These are phyloP conservation scores for Coniferiporia sulphurascens DNA, from an alignment of 1,284 basidiomycete species.

Conservation along the genomic window DNA sequence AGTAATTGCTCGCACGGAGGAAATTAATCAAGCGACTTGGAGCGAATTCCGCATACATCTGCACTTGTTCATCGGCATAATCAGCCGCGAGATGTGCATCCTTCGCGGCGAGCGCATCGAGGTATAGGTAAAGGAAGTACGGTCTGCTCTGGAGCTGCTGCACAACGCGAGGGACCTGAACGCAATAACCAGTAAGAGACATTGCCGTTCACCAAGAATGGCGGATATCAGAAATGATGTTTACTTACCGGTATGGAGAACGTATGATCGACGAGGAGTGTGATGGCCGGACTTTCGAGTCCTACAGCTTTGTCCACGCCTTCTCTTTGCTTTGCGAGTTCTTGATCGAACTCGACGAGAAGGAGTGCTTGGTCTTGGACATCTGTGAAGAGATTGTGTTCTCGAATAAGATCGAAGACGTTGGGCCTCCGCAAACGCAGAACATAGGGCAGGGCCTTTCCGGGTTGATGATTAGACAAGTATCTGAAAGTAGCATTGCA, in stretches of 20 bases:
- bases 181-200: neutral
- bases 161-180: constrained; percentile 81
- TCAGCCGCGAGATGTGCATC: constrained; percentile 79
- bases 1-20: constrained; percentile 87
- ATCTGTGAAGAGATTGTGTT: constrained; percentile 92
- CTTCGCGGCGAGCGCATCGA: constrained; percentile 86
- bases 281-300: constrained; percentile 66
- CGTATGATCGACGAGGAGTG: constrained; percentile 88
- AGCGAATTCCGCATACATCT: constrained; percentile 89
- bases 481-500: constrained; percentile 45
- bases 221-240: neutral
- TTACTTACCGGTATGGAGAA: constrained; percentile 86
- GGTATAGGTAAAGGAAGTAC: constrained; percentile 87
- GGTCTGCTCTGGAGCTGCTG: constrained; percentile 78
- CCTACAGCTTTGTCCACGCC: constrained; percentile 34
- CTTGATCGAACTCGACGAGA: constrained; percentile 92
- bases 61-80: constrained; percentile 87
- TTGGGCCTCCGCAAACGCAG: constrained; percentile 81
- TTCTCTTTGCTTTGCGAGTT: constrained; percentile 62
- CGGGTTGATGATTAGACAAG: constrained; percentile 84
- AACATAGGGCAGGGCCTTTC: constrained; percentile 89
- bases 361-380: constrained; percentile 91
- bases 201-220: neutral
- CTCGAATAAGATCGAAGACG: constrained; percentile 93
- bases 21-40: constrained; percentile 81